Evolutionary conservation across 805 yeast species (phyloP), one percentile per base, ranked within the genome.

Genomic region (Spathaspora hagerdaliae): DNA sequence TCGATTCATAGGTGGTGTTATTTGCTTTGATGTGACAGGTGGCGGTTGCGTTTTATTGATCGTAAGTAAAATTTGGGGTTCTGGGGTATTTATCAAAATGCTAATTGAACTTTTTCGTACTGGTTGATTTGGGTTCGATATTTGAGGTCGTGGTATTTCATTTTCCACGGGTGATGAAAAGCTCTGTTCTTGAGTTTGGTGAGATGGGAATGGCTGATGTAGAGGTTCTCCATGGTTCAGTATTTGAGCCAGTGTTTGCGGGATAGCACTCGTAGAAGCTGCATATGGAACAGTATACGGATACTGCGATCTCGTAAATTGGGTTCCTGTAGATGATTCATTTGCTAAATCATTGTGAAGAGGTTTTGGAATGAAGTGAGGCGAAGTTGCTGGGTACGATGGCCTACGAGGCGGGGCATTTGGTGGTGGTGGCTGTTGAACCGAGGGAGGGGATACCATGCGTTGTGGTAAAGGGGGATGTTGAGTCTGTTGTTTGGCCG

Each of bases 401-500:
- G 40, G 29, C 10, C 40, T 35, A 12, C 27, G 38, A 27, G 9
- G 41, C 14, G 34, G 40, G 1, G 8, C 37, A 9, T 29, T 9
- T 3, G 32, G 32, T 7, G 37, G 41, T 10, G 19, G 39, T n/a
- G 31, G 42, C 5, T 19, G 44, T 5, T 36, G 48, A 8, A 12
- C 36, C 12, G 32, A 14, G 19, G 43, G 33, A 8, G 49, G 46
- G 10, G 39, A 32, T 3, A 14, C 27, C 31, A 31, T 38, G 10
- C 27, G 29, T 36, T 36, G 39, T n/a, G 11, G 15, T 19, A 19
- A 19, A 19, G 24, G 24, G 24, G 24, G 24, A 13, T 38, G 46
- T 31, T 42, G 51, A 32, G 59, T 64, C 36, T 62, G 69, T 44
- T 71, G 76, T 42, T 71, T 68, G 13, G 77, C 76, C 3, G 77